Evolutionary conservation across 1,284 basidiomycete species (phyloP).

Genomic region (Ceratobasidium sp.): DNA sequence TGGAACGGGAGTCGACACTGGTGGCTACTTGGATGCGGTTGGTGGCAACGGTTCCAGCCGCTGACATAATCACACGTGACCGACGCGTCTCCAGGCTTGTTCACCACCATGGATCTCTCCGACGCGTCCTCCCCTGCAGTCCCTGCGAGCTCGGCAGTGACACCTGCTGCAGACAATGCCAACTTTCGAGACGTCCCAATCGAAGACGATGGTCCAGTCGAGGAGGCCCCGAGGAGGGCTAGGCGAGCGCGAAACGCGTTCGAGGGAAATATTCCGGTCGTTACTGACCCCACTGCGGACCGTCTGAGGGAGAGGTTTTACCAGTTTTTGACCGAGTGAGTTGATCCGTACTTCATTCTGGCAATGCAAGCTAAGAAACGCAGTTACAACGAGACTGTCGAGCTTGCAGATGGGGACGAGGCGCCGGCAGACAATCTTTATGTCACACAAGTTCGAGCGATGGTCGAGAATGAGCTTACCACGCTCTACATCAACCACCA

Average conservation of each 20-base stretch:
- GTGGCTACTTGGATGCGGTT: too few relatives aligned
- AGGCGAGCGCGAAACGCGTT: conserved; percentile 40
- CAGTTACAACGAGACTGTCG: conserved; percentile 46
- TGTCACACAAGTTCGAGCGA: conserved; percentile 89
- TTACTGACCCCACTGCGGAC: conserved; percentile 37
- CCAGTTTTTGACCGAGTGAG: conserved; percentile 42
- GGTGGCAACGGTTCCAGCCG: too few relatives aligned
- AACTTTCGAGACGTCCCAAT: background rate
- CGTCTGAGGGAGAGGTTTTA: conserved; percentile 28
- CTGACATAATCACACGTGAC: conserved; percentile 22
- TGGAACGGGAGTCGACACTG: too few relatives aligned
- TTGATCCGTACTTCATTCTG: background rate
- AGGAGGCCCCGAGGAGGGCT: conserved; percentile 13
- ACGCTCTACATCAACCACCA: conserved; percentile 98
- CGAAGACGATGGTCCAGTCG: conserved; percentile 3
- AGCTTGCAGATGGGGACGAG: conserved; percentile 62
- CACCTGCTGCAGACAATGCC: conserved; percentile 23
- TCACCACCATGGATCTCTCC: conserved; percentile 38
- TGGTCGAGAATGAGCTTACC: conserved; percentile 92
- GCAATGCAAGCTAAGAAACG: background rate
- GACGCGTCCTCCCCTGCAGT: conserved; percentile 18
- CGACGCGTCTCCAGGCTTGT: conserved; percentile 21
- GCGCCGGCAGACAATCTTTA: conserved; percentile 73
- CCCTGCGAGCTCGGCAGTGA: conserved; percentile 2
- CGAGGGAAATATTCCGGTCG: conserved; percentile 38